Evolutionary conservation across 164 flowering plant species (phyloP).

Genomic region (Aristolochia fimbriata): DNA sequence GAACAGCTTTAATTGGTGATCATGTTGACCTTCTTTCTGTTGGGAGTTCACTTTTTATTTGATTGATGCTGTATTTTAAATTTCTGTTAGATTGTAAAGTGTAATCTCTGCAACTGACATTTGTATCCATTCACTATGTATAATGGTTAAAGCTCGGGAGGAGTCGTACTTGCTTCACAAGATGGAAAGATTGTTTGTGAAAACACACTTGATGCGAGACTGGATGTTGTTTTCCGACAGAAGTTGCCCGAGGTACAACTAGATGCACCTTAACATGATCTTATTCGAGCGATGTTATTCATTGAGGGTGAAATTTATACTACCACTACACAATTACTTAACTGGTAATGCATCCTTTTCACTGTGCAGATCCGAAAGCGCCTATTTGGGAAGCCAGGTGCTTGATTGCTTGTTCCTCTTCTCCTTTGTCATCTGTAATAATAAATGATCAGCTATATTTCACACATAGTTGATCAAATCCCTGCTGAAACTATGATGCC

Average conservation of each 20-base stretch:
- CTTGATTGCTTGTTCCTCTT: constrained; percentile 4
- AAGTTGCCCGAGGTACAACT: constrained; percentile 56
- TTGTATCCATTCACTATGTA: too few relatives aligned
- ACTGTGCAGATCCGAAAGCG: constrained; percentile 35
- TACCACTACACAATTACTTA: background rate
- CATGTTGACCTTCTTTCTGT: too few relatives aligned
- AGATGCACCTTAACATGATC: background rate
- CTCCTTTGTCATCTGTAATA: background rate
- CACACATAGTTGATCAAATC: background rate
- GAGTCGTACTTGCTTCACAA: constrained; percentile 55
- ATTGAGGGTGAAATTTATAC: background rate
- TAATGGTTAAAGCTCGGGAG: constrained; percentile 25
- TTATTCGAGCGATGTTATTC: too few relatives aligned
- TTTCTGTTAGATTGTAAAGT: too few relatives aligned
- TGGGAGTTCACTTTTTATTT: too few relatives aligned
- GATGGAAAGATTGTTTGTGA: constrained; percentile 67
- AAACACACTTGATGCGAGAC: constrained; percentile 54
- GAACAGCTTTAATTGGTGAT: too few relatives aligned
- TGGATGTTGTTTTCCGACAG: constrained; percentile 46
- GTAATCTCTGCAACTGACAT: too few relatives aligned
- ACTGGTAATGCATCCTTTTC: background rate
- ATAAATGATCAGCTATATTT: background rate
- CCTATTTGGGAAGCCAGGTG: constrained; percentile 21
- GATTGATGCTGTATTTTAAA: too few relatives aligned
- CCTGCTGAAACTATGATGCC: background rate